Base-by-base conservation (phyloP, 768 basidiomycete genomes). In the Lentinula boryana region DNA sequence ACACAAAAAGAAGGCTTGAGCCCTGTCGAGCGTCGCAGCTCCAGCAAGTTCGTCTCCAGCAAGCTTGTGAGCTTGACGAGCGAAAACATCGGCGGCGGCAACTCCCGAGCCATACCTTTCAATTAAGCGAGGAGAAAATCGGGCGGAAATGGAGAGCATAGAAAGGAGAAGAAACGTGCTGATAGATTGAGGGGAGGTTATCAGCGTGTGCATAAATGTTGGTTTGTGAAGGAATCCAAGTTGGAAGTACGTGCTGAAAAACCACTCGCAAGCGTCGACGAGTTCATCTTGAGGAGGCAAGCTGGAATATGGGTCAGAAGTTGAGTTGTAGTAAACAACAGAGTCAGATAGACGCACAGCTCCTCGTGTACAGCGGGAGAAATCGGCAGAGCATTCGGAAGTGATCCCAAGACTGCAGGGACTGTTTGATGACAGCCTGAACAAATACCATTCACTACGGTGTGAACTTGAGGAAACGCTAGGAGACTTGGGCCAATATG, bases 181-280 rank as follows among this genome's bases (percentile, higher is more conserved):
- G 50, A 63, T 33, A 3, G 60, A 61, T 31, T 49, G 31, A 2
- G 62, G 62, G 21, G 58, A 10, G 13, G 62, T 63, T 6, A 59
- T 51, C 27, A 63, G 36, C 13, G 51, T 59, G 43, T 63, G 62
- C 62, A 63, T 63, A 36, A 63, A 63, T 16, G 62, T 63, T 27
- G 62, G 62, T 27, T 60, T 60, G 21, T 60, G 59, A 41, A 60
- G 49, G 43, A 60, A 61, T 1, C 59, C 59, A 53, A 63, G 62
- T 43, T 63, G 62, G 46, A 63, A 63, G 44, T 63, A 63, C n/a
- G 62, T 60, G 15, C 31, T 53, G 16, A 63, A 63, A 27, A 63
- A 63, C 62, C 62, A 63, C 52, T 63, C 62, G 23, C 62, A 63
- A 23, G 57, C 62, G 23, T 63, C 62, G 9, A 63, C 53, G 21